These are phyloP conservation scores for Aphanomyces stellatus DNA, from an alignment of 352 stramenopile genomes.

Conservation along the genomic window DNA sequence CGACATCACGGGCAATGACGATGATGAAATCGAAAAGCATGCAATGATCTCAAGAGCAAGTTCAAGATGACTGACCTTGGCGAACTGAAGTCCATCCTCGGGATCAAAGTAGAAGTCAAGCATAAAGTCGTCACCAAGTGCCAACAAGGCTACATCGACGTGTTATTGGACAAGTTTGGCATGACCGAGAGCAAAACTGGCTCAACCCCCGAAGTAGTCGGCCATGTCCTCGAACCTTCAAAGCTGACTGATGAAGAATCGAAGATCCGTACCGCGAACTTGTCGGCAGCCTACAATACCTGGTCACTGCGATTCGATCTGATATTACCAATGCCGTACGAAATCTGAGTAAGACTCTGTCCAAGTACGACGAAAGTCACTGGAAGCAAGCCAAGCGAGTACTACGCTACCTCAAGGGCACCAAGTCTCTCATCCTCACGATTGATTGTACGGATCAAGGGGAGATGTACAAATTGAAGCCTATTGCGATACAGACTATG, in stretches of 20 bases:
- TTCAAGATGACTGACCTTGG: slow-evolving; percentile 17
- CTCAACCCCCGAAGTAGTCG: not conserved
- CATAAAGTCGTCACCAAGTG: not conserved
- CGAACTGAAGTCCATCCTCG: slow-evolving; percentile 15
- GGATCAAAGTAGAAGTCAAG: not conserved
- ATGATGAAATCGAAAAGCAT: not conserved
- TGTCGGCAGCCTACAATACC: slow-evolving; percentile 16
- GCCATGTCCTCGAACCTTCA: not conserved
- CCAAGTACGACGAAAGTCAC: slow-evolving; percentile 15
- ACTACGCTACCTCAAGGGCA: slow-evolving; percentile 12
- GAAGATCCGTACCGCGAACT: slow-evolving; percentile 17
- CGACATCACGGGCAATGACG: slow-evolving; percentile 8
- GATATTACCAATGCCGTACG: slow-evolving; percentile 22
- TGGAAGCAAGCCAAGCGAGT: slow-evolving; percentile 20
- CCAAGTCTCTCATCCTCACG: not conserved
- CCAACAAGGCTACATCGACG: not conserved
- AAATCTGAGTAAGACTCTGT: not conserved
- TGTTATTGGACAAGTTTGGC: slow-evolving; percentile 10
- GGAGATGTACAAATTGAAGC: not conserved
- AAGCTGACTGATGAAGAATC: slow-evolving; percentile 13
- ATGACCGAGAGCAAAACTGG: not conserved
- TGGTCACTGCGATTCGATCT: slow-evolving; percentile 2
- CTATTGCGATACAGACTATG: slow-evolving; percentile 17
- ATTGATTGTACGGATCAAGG: not conserved
- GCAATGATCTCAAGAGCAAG: slow-evolving; percentile 8